Percentiles rank a stretch among this genome's conserved stretches.
These are phyloP conservation scores for Aspergillus phoenicis DNA, from an alignment of 2,329 filamentous ascomycete species.

Conservation along the genomic window DNA sequence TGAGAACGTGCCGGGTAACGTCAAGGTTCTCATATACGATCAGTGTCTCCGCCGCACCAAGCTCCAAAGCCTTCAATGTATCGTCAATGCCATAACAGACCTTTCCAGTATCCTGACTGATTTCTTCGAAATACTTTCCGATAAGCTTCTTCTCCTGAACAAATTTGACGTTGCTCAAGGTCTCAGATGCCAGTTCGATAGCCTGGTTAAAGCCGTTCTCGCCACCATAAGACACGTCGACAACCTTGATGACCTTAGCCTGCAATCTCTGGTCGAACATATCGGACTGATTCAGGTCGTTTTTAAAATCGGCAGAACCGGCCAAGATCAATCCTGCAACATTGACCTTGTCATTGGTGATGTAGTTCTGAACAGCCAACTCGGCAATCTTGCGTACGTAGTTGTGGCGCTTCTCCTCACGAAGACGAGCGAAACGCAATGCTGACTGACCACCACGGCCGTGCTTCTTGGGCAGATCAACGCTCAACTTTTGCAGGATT, in stretches of 20 bases:
- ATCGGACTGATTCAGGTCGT: slow-evolving; percentile 95
- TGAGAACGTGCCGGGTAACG: slow-evolving; percentile 86
- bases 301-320: slow-evolving; percentile 99
- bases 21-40: slow-evolving; percentile 98
- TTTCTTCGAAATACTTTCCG: slow-evolving; percentile 98
- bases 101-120: slow-evolving; percentile 94
- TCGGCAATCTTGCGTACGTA: slow-evolving; percentile 99
- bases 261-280: slow-evolving; percentile 92
- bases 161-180: slow-evolving; percentile 98
- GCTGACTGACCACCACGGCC: slow-evolving; percentile 99
- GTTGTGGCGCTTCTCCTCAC: slow-evolving; percentile 99
- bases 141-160: slow-evolving; percentile 99
- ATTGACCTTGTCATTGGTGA: slow-evolving; percentile 97
- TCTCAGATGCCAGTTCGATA: slow-evolving; percentile 93
- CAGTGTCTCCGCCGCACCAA: slow-evolving; percentile 89
- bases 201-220: slow-evolving; percentile 99
- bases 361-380: slow-evolving; percentile 97
- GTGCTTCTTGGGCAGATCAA: slow-evolving; percentile 99
- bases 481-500: slow-evolving; percentile 95
- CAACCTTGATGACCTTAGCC: slow-evolving; percentile 97
- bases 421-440: slow-evolving; percentile 97
- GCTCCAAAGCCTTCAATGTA: slow-evolving; percentile 92
- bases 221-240: slow-evolving; percentile 97
- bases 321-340: slow-evolving; percentile 93
- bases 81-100: slow-evolving; percentile 98